Conservation (phyloP, 140 eudicot genomes). For the Senecio squalidus region DNA sequence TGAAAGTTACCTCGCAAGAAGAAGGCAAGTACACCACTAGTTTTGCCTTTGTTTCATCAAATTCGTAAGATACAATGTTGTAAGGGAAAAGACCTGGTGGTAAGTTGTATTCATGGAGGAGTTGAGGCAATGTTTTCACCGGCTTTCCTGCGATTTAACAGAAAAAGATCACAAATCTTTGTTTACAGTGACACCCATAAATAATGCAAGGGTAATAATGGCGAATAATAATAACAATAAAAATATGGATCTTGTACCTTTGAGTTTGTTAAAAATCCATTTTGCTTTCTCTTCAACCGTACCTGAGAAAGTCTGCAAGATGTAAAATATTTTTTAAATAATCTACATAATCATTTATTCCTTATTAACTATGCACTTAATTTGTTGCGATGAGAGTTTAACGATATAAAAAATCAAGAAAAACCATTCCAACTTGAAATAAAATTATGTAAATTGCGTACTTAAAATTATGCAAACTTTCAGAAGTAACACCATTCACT, state of each 20-base stretch:
- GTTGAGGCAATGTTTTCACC: constrained; percentile 41
- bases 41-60: constrained; percentile 48
- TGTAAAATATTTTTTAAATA: background rate
- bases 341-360: too few species aligned
- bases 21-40: constrained; percentile 47
- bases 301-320: constrained; percentile 41
- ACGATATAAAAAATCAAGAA: too few species aligned
- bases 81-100: constrained; percentile 56
- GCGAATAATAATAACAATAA: background rate
- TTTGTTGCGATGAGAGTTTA: background rate
- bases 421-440: too few species aligned
- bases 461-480: too few species aligned
- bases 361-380: background rate
- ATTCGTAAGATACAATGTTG: constrained; percentile 55
- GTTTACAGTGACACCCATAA: too few species aligned
- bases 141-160: constrained; percentile 40
- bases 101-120: constrained; percentile 50
- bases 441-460: too few species aligned
- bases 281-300: constrained; percentile 60
- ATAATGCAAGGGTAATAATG: too few species aligned
- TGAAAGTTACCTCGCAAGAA: constrained; percentile 51
- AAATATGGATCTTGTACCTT: constrained; percentile 27
- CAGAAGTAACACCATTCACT: too few species aligned
- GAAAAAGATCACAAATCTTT: background rate
- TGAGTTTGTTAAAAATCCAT: constrained; percentile 61